Evolutionary conservation across 2,329 filamentous ascomycete species (phyloP).

Genomic region (Curvularia sp.): DNA sequence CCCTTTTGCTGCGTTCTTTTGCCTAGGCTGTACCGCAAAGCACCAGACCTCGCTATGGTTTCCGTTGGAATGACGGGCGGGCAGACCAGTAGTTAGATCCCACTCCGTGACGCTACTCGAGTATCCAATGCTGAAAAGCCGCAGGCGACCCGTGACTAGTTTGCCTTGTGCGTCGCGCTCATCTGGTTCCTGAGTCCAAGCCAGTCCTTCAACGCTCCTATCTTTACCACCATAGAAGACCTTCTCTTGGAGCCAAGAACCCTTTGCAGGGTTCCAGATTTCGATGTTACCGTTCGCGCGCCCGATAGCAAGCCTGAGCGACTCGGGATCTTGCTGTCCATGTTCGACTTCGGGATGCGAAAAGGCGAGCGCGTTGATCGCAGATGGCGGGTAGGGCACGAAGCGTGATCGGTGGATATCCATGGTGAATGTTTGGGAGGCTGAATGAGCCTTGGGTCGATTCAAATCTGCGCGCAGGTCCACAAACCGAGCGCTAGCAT

Average conservation of each 20-base stretch:
- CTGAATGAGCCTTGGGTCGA: background rate
- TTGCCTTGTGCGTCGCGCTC: conserved; percentile 68
- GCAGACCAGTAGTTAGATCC: conserved; percentile 81
- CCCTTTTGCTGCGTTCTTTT: conserved; percentile 44
- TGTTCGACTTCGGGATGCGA: conserved; percentile 67
- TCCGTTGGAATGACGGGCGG: conserved; percentile 82
- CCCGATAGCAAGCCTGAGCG: conserved; percentile 82
- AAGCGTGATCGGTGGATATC: conserved; percentile 98
- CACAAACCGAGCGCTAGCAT: conserved; percentile 26
- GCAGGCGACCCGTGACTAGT: conserved; percentile 72
- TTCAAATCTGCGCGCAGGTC: conserved; percentile 21
- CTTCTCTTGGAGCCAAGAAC: conserved; percentile 88
- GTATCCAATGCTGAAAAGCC: conserved; percentile 95
- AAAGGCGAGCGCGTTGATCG: conserved; percentile 94
- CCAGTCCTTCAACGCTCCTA: conserved; percentile 86
- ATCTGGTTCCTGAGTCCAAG: conserved; percentile 88
- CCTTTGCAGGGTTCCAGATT: conserved; percentile 89
- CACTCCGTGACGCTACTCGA: conserved; percentile 93
- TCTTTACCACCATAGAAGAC: conserved; percentile 84
- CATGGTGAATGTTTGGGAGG: conserved; percentile 61
- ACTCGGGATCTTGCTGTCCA: conserved; percentile 58
- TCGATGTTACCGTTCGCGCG: conserved; percentile 96
- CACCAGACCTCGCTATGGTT: conserved; percentile 98
- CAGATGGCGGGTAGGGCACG: conserved; percentile 86
- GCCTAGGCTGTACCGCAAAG: conserved; percentile 81